A percentile compares a stretch with the other conserved stretches of the same genome.
These are phyloP conservation scores for Cordia subcordata DNA, from an alignment of 257 asterid genomes.

Conservation along the genomic window DNA sequence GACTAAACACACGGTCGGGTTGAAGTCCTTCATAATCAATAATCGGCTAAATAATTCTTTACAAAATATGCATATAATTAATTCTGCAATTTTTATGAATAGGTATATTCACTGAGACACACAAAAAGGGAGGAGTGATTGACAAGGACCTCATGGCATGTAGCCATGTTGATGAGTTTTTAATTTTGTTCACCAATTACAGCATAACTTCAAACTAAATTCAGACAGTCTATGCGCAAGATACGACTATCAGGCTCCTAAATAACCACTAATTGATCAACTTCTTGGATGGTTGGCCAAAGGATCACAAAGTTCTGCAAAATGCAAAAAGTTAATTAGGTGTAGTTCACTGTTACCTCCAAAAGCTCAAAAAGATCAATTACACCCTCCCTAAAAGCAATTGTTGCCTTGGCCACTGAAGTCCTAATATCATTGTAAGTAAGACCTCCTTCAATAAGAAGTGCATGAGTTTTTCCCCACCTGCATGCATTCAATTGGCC, in stretches of 20 bases:
- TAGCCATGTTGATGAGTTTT: no score
- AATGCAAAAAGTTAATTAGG: neutral
- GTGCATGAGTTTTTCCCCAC: constrained; percentile 91
- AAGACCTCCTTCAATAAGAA: constrained; percentile 89
- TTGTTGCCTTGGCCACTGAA: constrained; percentile 68
- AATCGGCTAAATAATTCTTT: neutral
- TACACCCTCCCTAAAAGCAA: constrained; percentile 83
- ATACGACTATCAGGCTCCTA: neutral
- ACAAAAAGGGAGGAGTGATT: no score
- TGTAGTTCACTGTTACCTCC: constrained; percentile 48
- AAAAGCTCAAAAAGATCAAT: constrained; percentile 77
- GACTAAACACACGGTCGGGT: constrained; percentile 5
- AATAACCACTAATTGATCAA: neutral
- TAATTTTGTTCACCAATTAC: no score
- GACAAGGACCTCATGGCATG: no score
- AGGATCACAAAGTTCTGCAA: neutral
- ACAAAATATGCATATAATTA: neutral
- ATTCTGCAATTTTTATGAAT: neutral
- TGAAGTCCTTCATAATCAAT: neutral
- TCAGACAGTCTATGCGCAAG: no score
- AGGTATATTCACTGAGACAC: no score
- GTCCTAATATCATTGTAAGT: constrained; percentile 54
- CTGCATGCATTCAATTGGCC: constrained; percentile 35
- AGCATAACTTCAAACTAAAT: no score
- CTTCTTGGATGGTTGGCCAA: neutral